phyloP scores from a whole-genome alignment of 768 basidiomycete genomes.

The Exidia glandulosa region DNA sequence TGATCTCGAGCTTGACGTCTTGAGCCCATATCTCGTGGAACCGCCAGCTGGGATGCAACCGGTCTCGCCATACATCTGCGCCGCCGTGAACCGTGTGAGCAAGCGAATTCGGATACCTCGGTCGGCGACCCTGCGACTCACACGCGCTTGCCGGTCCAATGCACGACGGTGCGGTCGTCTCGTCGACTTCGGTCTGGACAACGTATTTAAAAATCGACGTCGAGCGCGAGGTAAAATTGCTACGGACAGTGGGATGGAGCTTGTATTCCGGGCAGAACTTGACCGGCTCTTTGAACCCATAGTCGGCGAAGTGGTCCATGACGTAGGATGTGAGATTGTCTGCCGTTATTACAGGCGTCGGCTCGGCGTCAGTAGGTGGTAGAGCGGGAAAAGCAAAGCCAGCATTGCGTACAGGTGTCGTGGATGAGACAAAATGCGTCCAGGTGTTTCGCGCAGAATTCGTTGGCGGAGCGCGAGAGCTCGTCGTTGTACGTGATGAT shows the following conservation, averaged over 20 bases:
- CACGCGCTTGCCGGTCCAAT: not conserved
- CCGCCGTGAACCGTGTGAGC: not conserved
- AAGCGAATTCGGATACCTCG: too few relatives aligned
- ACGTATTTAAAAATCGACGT: not conserved
- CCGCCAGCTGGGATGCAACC: not conserved
- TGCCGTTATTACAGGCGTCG: not conserved
- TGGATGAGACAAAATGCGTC: not conserved
- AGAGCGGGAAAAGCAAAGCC: not conserved
- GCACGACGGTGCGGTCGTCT: not conserved
- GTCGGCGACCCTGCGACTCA: not conserved
- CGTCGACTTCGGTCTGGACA: not conserved
- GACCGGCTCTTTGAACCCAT: not conserved
- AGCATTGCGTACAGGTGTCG: not conserved
- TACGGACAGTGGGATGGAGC: not conserved
- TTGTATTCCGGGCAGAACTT: not conserved
- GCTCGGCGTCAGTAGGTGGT: not conserved
- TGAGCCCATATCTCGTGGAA: not conserved
- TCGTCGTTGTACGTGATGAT: not conserved
- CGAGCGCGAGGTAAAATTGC: not conserved
- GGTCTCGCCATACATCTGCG: not conserved
- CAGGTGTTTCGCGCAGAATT: not conserved
- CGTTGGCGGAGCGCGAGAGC: not conserved
- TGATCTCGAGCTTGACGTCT: not conserved
- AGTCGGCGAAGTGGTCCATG: not conserved
- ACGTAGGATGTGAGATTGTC: not conserved